phyloP scores from a whole-genome alignment of 2,329 filamentous ascomycete species.

The Hypomyces rosellus region DNA sequence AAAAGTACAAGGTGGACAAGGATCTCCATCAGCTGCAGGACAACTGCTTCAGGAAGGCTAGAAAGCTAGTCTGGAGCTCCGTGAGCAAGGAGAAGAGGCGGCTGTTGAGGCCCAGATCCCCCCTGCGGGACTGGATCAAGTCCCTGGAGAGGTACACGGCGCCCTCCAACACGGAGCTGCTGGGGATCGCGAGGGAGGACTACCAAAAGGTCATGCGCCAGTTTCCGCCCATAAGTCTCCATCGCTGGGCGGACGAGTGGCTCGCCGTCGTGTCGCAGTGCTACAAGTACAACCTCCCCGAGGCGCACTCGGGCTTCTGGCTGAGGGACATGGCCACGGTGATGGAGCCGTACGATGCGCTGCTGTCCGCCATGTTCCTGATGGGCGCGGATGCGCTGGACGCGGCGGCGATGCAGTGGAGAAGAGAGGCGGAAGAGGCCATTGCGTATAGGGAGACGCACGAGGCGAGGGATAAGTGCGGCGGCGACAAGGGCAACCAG shows the following conservation, averaged over 20 bases:
- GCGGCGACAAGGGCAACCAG: not conserved
- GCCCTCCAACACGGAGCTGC: not conserved
- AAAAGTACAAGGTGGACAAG: too few species aligned
- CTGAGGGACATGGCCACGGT: slow-evolving; percentile 6
- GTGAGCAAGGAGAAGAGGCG: too few species aligned
- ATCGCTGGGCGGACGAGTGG: slow-evolving; percentile 8
- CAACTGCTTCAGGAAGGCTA: too few species aligned
- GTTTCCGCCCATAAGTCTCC: too few species aligned
- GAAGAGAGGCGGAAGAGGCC: slow-evolving; percentile 3
- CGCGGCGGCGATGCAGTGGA: slow-evolving; percentile 8
- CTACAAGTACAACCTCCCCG: slow-evolving; percentile 5
- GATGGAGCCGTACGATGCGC: slow-evolving; percentile 3
- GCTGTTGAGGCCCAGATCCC: too few species aligned
- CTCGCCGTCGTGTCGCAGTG: slow-evolving; percentile 6
- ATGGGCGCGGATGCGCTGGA: slow-evolving; percentile 8
- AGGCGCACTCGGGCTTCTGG: slow-evolving; percentile 9
- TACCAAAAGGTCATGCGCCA: not conserved
- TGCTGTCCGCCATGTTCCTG: slow-evolving; percentile 5
- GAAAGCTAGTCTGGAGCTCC: too few species aligned
- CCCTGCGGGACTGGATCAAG: too few species aligned
- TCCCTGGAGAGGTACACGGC: too few species aligned
- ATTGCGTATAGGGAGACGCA: slow-evolving; percentile 3
- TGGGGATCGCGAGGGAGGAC: slow-evolving; percentile 5
- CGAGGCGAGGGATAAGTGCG: not conserved
- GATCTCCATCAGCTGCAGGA: too few species aligned